Percentiles rank a stretch among this genome's conserved stretches.
phyloP scores from a whole-genome alignment of 1,284 basidiomycete genomes.

The Pseudozyma pruni region DNA sequence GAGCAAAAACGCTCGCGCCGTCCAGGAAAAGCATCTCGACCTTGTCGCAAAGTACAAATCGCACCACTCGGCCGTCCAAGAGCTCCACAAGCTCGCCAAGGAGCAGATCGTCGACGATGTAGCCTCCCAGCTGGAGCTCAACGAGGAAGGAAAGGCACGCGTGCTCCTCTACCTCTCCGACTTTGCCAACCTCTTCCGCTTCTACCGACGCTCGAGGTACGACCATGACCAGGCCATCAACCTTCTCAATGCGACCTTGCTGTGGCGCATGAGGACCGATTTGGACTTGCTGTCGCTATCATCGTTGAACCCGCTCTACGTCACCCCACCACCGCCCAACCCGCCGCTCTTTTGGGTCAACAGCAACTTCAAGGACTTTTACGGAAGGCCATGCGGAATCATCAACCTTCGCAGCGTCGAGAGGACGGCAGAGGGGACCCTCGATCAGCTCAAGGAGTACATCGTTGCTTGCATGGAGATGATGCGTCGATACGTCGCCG shows the following conservation, averaged over 20 bases:
- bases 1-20: conserved; percentile 42
- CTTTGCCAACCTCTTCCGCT: conserved; percentile 57
- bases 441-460: conserved; percentile 64
- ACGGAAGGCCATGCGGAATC: conserved; percentile 59
- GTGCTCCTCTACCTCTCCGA: conserved; percentile 35
- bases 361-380: conserved; percentile 55
- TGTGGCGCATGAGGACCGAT: conserved; percentile 60
- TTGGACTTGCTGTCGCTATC: conserved; percentile 50
- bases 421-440: conserved; percentile 49
- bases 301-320: conserved; percentile 60
- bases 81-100: conserved; percentile 28
- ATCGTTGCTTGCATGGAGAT: conserved; percentile 65
- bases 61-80: conserved; percentile 14
- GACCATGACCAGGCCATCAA: conserved; percentile 36
- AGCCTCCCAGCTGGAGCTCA: conserved; percentile 27
- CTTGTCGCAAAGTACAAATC: conserved; percentile 30
- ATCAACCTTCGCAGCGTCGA: conserved; percentile 61
- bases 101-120: conserved; percentile 35
- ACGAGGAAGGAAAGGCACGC: conserved; percentile 33
- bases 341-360: conserved; percentile 66
- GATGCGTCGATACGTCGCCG: conserved; percentile 56
- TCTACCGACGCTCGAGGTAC: conserved; percentile 52
- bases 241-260: conserved; percentile 44
- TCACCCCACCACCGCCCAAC: conserved; percentile 40
- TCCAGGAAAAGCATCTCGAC: conserved; percentile 50